A percentile compares a stretch with the other conserved stretches of the same genome.
phyloP scores from a whole-genome alignment of 2,329 filamentous ascomycete species.

The Thelonectria rubi region DNA sequence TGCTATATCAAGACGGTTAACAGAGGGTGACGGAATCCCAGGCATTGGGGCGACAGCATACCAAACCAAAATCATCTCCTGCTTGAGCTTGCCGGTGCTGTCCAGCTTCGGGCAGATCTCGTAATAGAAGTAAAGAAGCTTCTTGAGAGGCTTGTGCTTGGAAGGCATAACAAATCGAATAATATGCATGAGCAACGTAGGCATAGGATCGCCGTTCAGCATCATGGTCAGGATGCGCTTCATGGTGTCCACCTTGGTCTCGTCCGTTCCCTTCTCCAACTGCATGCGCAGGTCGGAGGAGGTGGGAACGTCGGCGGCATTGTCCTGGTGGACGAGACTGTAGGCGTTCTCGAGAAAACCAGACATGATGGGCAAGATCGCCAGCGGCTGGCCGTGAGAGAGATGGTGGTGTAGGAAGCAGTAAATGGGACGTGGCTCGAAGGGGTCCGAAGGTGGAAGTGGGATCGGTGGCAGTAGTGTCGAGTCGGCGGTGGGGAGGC shows the following conservation, averaged over 20 bases:
- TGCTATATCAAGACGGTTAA: constrained; percentile 64
- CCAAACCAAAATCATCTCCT: constrained; percentile 99
- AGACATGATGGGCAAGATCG: constrained; percentile 74
- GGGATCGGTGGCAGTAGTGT: constrained; percentile 40
- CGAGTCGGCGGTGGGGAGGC: constrained; percentile 46
- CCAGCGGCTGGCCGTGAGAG: constrained; percentile 35
- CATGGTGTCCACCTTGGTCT: constrained; percentile 94
- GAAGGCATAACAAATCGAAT: constrained; percentile 99
- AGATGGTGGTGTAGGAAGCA: constrained; percentile 35
- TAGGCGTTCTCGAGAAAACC: constrained; percentile 94
- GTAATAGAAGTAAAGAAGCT: constrained; percentile 98
- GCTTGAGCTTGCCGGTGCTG: constrained; percentile 91
- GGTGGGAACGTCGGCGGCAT: constrained; percentile 89
- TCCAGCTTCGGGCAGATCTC: constrained; percentile 98
- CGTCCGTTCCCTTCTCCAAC: constrained; percentile 92
- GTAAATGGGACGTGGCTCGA: constrained; percentile 44
- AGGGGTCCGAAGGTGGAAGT: constrained; percentile 34
- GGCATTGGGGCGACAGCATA: constrained; percentile 50
- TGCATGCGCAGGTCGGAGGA: constrained; percentile 91
- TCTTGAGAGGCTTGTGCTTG: constrained; percentile 95
- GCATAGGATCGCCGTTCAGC: constrained; percentile 97
- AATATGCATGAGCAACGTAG: constrained; percentile 97
- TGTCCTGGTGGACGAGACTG: constrained; percentile 97
- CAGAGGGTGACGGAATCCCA: constrained; percentile 5
- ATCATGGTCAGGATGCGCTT: constrained; percentile 96